Evolutionary conservation across 75 land plant genomes (phyloP).

Genomic region (Pinus tabuliformis): DNA sequence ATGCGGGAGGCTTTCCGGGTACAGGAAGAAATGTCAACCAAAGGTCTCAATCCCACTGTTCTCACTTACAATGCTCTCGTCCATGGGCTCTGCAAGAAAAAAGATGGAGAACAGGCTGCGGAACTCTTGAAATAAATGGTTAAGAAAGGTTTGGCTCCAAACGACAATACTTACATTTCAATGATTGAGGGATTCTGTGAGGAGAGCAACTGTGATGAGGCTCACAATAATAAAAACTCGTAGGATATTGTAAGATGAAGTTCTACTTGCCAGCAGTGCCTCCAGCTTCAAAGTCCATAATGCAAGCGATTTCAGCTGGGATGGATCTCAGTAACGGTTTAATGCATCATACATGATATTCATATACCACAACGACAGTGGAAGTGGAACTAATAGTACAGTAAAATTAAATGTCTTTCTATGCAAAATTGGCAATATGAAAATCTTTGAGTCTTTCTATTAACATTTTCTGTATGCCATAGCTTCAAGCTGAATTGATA

Average conservation of each 20-base stretch:
- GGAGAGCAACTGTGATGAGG: neutral
- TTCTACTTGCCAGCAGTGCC: neutral
- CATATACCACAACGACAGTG: neutral
- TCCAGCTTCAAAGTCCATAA: neutral
- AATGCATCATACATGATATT: too few relatives aligned
- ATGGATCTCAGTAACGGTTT: neutral
- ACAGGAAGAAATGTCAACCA: constrained; percentile 62
- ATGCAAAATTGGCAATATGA: neutral
- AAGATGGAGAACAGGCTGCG: constrained; percentile 33
- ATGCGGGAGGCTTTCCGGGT: constrained; percentile 68
- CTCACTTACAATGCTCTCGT: constrained; percentile 62
- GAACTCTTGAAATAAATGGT: constrained; percentile 55
- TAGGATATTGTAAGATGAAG: neutral
- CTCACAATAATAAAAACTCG: neutral
- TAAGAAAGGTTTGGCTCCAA: constrained; percentile 40
- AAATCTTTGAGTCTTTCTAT: neutral
- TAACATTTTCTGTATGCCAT: neutral
- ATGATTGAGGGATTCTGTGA: constrained; percentile 33
- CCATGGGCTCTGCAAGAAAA: constrained; percentile 40
- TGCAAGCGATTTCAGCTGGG: neutral
- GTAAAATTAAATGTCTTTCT: neutral
- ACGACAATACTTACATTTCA: constrained; percentile 41
- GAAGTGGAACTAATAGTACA: too few relatives aligned
- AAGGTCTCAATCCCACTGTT: constrained; percentile 60
- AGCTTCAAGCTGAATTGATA: neutral